phyloP scores from a whole-genome alignment of 176 grass and related monocot species.

The Oryza longistaminata region DNA sequence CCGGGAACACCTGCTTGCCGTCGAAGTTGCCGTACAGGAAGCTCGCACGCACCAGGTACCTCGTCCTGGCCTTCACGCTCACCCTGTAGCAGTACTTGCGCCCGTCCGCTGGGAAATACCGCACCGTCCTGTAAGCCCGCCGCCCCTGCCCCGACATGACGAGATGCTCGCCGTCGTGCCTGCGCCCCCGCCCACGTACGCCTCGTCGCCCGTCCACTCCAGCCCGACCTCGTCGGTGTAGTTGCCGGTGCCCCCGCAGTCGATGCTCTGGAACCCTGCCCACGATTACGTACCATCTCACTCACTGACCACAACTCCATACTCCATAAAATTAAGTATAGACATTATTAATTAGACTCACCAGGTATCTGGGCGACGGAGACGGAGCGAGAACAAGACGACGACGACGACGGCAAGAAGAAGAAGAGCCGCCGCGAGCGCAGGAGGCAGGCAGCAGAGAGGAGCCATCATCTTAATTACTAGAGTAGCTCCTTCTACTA shows the following conservation, averaged over 20 bases:
- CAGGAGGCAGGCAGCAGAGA: background rate
- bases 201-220: conserved; percentile 51
- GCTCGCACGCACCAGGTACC: conserved; percentile 64
- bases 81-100: conserved; percentile 76
- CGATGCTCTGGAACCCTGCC: conserved; percentile 67
- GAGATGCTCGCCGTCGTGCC: background rate
- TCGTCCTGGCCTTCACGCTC: conserved; percentile 43
- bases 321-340: too few relatives aligned
- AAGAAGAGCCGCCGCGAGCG: background rate
- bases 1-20: conserved; percentile 73
- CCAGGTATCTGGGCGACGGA: conserved; percentile 50
- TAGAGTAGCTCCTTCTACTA: too few relatives aligned
- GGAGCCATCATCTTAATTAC: background rate
- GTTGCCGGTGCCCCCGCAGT: conserved; percentile 54
- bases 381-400: background rate
- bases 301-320: too few relatives aligned
- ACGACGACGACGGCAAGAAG: background rate
- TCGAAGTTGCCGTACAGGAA: conserved; percentile 85
- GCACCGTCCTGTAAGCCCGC: conserved; percentile 52
- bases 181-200: background rate
- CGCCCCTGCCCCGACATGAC: conserved; percentile 37
- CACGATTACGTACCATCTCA: too few relatives aligned
- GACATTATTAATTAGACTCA: background rate
- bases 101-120: conserved; percentile 57
- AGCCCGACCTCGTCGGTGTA: conserved; percentile 71